A percentile compares a stretch with the other conserved stretches of the same genome.
These are phyloP conservation scores for Hippophae tibetana DNA, from an alignment of 306 rosid genomes.

Conservation along the genomic window DNA sequence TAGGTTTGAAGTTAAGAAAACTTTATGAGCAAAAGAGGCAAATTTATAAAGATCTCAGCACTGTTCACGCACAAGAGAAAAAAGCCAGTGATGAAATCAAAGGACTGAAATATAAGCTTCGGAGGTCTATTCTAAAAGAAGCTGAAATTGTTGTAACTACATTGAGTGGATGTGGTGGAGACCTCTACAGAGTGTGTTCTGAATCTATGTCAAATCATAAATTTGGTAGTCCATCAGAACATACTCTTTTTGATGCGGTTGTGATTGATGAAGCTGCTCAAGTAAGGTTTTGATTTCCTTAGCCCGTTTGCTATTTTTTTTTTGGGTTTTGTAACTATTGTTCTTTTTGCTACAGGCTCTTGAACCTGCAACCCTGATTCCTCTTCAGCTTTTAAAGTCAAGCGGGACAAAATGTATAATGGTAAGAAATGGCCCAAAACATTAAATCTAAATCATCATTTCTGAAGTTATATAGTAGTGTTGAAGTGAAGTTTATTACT, in stretches of 20 bases:
- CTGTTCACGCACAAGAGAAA: conserved; percentile 69
- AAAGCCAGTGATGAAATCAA: conserved; percentile 68
- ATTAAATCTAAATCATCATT: conserved; percentile 11
- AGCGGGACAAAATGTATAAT: conserved; percentile 71
- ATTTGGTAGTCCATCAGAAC: conserved; percentile 73
- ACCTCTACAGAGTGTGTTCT: conserved; percentile 78
- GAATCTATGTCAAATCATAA: conserved; percentile 64
- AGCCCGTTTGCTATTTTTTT: conserved; percentile 7
- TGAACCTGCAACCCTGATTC: conserved; percentile 95
- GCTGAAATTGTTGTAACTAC: conserved; percentile 88
- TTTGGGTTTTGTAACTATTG: conserved; percentile 17
- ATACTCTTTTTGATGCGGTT: conserved; percentile 79
- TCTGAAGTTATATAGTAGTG: conserved; percentile 18
- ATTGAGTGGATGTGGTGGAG: conserved; percentile 90
- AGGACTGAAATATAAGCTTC: conserved; percentile 55
- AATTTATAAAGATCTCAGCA: conserved; percentile 70
- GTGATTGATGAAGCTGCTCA: conserved; percentile 97
- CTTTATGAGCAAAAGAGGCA: conserved; percentile 82
- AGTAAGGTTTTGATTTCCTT: conserved; percentile 32
- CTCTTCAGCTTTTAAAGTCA: conserved; percentile 91
- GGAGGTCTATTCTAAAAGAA: conserved; percentile 83
- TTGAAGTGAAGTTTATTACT: conserved; percentile 29
- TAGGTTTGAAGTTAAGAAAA: conserved; percentile 51
- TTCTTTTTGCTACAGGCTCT: conserved; percentile 51
- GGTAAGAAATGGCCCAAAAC: conserved; percentile 38